Base-by-base conservation (phyloP, 2,329 filamentous ascomycete genomes). In the Seiridium unicorne region DNA sequence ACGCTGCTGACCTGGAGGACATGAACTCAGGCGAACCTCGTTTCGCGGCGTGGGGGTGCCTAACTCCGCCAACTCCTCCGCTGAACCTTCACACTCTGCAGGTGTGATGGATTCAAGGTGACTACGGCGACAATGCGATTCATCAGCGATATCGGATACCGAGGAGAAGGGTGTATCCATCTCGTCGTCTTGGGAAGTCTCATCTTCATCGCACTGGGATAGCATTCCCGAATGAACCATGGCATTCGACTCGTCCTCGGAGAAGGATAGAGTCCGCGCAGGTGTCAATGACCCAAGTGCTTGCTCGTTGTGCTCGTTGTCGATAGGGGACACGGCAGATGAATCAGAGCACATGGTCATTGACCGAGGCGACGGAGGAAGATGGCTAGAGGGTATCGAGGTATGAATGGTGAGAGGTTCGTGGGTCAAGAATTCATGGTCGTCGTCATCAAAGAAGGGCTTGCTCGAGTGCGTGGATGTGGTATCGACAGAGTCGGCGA, bases 221-320 rank as follows among this genome's bases (percentile, higher is more conserved):
- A 73, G 64, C 60, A 66, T 73, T 13, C 55, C 62, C 44, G 69
- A 72, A 31, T 74, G 61, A 35, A 68, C 63, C 59, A 79, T 74
- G 26, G 66, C 70, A 34, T 77, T 79, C 2, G 77, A 75, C 62
- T 83, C 82, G 0, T 77, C 81, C 55, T 79, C 81, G 1, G 81
- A 84, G 64, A 83, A 83, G 2, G 83, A 85, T 58, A 81, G 73
- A 11, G 79, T 79, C 58, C 81, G 78, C 7, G 79, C 76, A 4
- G 79, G 77, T 1, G 79, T 78, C 54, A 74, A 70, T 47, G 64
- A 66, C 60, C 68, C 60, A 40, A 73, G 60, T 38, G 63, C 62
- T 69, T 74, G 70, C 67, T 76, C 59, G 67, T 76, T 61, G 56
- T 72, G 62, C n/a, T 71, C 69, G 34, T 68, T 62, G 36, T 76